A percentile compares a stretch with the other conserved stretches of the same genome.
These are phyloP conservation scores for Helianthus annuus DNA, from an alignment of 129 eudicot species.

Conservation along the genomic window HanXRQr2.0-SUNRISE NC_035439.2:27042437-27042936, in stretches of 20 bases:
- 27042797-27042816: constrained; percentile 48
- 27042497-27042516: constrained; percentile 35
- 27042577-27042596: constrained; percentile 20
- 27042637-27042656: constrained; percentile 37
- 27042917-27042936: background rate
- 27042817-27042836: constrained; percentile 82
- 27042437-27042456: constrained; percentile 64
- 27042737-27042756: background rate
- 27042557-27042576: constrained; percentile 44
- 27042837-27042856: constrained; percentile 75
- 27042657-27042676: constrained; percentile 75
- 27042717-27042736: constrained; percentile 66
- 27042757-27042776: constrained; percentile 5
- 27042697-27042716: constrained; percentile 54
- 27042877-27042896: constrained; percentile 84
- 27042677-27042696: constrained; percentile 62
- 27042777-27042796: constrained; percentile 16
- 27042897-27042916: constrained; percentile 44
- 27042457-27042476: constrained; percentile 72
- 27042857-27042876: constrained; percentile 82
- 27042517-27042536: constrained; percentile 39
- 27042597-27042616: constrained; percentile 11
- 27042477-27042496: constrained; percentile 71
- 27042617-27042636: background rate
- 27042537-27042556: constrained; percentile 42